A percentile compares a stretch with the other conserved stretches of the same genome.
These are phyloP conservation scores for Fusarium chlamydosporum DNA, from an alignment of 2,329 filamentous ascomycete genomes.

Conservation along the genomic window DNA sequence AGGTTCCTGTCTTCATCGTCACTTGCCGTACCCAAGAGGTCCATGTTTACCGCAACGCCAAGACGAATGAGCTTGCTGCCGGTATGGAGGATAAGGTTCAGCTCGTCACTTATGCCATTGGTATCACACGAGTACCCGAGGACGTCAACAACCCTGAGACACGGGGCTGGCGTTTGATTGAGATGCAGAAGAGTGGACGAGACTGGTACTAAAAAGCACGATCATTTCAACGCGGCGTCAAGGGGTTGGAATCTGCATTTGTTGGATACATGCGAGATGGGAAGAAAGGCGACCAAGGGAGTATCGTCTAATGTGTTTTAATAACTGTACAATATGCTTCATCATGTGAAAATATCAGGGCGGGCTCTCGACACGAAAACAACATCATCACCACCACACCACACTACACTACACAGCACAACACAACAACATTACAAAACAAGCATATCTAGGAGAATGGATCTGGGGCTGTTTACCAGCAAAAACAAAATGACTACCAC, in stretches of 20 bases:
- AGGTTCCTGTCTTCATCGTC: conserved; percentile 96
- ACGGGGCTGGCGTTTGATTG: conserved; percentile 95
- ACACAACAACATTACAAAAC: conserved; percentile 24
- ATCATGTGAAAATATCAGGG: conserved; percentile 49
- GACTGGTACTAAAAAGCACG: conserved; percentile 74
- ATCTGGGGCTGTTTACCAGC: conserved; percentile 48
- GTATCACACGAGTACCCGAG: conserved; percentile 91
- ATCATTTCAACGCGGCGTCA: conserved; percentile 45
- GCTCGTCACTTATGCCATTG: conserved; percentile 97
- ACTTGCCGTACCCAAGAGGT: conserved; percentile 98
- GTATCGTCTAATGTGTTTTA: conserved; percentile 50
- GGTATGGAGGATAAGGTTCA: conserved; percentile 99
- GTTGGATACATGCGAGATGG: conserved; percentile 45
- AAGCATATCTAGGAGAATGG: conserved; percentile 42
- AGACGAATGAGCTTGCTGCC: conserved; percentile 88
- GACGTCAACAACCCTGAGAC: conserved; percentile 98
- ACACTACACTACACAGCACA: conserved; percentile 20
- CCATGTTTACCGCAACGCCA: conserved; percentile 94
- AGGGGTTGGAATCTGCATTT: conserved; percentile 42
- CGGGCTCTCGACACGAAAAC: conserved; percentile 46
- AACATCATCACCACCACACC: conserved; percentile 28
- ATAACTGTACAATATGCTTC: conserved; percentile 54
- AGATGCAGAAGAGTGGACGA: conserved; percentile 97
- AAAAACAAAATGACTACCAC: conserved; percentile 48
- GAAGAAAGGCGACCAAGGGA: conserved; percentile 29